Base-by-base conservation (phyloP, 768 basidiomycete species). In the Kwoniella heveanensis region DNA sequence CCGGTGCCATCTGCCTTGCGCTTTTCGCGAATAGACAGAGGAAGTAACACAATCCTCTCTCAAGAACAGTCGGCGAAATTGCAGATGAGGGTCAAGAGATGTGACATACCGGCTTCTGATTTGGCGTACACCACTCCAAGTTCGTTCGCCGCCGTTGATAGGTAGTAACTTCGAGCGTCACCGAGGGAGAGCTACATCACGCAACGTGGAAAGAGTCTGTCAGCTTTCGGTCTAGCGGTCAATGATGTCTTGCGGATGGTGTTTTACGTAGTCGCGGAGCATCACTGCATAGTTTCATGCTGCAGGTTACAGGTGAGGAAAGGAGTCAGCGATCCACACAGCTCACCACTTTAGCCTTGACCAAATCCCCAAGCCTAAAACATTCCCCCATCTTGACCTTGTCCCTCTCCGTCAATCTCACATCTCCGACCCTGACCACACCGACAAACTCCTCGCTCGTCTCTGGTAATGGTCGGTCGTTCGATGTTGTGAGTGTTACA, bases 91-190 rank as follows among this genome's bases (percentile, higher is more conserved):
- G 32, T 32, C 7, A 32, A 32, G n/a, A n/a, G n/a, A n/a, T n/a
- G 32, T 13, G 13, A 32, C 32, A 32, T 13, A 78, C 79, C 80
- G 13, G 72, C 66, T 65, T 79, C 79, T 1, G 79, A 80, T 2
- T 65, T 74, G 5, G 72, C 80, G 29, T 73, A 76, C 21, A 81
- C 62, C 2, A 81, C 80, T 4, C 80, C 80, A 5, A 80, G 67
- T 36, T 81, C 78, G 54, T 81, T 81, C 12, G 77, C 70, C 2
- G 80, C 78, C 27, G 80, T 81, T 1, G 78, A 78, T 17, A 81
- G 69, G 61, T 80, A 81, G 64, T 81, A 81, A n/a, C 72, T 77
- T 30, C 80, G 60, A 1, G 80, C 80, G 59, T 81, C 80, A 25
- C 80, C 80, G 21, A 81, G 69, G 1, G 76, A 77, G 13, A 80